Base-by-base conservation (phyloP, 768 basidiomycete genomes). In the Naganishia vaughanmartiniae region DNA sequence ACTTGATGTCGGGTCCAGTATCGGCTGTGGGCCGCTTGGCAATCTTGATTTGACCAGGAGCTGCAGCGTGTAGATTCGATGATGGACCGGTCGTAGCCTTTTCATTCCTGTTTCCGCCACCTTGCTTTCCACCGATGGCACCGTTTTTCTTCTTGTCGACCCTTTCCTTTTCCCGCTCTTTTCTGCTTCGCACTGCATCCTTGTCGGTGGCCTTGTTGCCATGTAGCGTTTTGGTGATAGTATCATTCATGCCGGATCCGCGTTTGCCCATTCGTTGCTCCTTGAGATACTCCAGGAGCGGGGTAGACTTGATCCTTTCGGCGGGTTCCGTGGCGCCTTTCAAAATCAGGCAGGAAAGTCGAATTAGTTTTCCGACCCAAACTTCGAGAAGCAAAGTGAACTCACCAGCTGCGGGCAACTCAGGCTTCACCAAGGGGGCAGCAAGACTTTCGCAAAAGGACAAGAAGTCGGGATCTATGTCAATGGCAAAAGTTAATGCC, bases 221-320 rank as follows among this genome's bases (percentile, higher is more conserved):
- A 45, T 42, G 36, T 21, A 33, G 33, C 17, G 57, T 33, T 14
- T 36, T 58, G 48, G 19, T 51, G 4, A 51, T 51, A 5, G 15
- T 34, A 24, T 58, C 57, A 11, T 36, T 36, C 31, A 58, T 21
- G 12, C 57, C 57, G 24, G 48, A 51, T 12, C 34, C 57, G 17
- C 60, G 60, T 15, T 63, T 63, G 24, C 60, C 60, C 39, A 45
- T 63, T 11, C 60, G 60, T 45, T 63, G 60, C 56, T 72, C 90
- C 74, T 92, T 91, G 73, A 98, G 87, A 0, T 93, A 92, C 77
- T 95, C 94, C 56, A 99, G 87, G 26, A 98, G 86, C 0, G 95
- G 95, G 0, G 95, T 96, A 0, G 90, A 89, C 73, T 89, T 93
- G 1, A 91, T 90, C 54, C 83, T 84, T 26, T 76, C 68, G 21